A percentile compares a stretch with the other conserved stretches of the same genome.
Conservation (phyloP, 257 asterid species). For the Solanum chiquidenum region DNA sequence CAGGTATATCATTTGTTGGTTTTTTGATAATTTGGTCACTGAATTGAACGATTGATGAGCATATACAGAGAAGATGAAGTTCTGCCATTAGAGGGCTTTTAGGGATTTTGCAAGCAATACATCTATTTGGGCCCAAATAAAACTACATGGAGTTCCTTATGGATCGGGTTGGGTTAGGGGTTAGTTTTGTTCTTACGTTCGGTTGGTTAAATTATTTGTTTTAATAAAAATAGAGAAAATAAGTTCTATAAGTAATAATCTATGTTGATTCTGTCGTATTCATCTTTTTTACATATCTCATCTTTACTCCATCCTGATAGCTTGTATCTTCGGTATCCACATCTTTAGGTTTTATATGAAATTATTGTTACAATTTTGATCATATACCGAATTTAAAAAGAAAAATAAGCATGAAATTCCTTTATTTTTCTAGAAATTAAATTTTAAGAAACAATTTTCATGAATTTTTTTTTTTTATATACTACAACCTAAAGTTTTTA, state of each 20-base stretch:
- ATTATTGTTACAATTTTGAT: too few species aligned
- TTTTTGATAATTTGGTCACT: not conserved
- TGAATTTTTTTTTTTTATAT: too few species aligned
- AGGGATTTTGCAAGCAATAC: not conserved
- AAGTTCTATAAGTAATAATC: not conserved
- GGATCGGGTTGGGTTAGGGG: not conserved
- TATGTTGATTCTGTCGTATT: not conserved
- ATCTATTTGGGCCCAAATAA: not conserved
- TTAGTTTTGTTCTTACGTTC: too few species aligned
- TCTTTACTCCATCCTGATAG: not conserved
- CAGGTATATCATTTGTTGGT: slow-evolving; percentile 14
- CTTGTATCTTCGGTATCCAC: not conserved
- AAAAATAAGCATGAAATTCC: too few species aligned
- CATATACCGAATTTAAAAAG: rapidly evolving
- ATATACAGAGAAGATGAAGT: not conserved
- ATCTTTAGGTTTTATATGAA: too few species aligned
- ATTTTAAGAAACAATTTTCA: too few species aligned
- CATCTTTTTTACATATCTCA: not conserved
- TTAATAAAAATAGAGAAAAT: not conserved
- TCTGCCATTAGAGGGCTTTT: not conserved
- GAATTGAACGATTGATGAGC: not conserved
- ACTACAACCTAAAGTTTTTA: too few species aligned
- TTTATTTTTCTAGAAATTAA: not conserved
- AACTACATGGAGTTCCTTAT: not conserved
- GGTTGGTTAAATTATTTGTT: too few species aligned